Evolutionary conservation across 352 stramenopile genomes (phyloP), one percentile per base, ranked within the genome.

Genomic region (Globisporangium polare): DNA sequence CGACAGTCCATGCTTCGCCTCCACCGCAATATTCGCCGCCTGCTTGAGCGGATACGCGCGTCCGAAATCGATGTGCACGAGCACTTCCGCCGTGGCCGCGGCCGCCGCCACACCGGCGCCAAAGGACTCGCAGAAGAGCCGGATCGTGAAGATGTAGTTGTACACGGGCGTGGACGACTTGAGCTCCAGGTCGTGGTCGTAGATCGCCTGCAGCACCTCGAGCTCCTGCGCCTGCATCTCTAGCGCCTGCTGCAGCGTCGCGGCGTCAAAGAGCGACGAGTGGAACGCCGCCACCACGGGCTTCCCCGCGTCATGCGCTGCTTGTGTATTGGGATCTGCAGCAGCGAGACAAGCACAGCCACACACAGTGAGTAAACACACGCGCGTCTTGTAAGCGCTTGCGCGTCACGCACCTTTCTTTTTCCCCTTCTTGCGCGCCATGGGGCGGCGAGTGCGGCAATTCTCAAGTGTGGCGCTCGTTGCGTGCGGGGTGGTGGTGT

Each of bases 171-270:
- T 93, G 18, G 84, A 77, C 55, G 81, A 86, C 54, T 94, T 79
- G 27, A 82, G 64, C 13, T 74, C 69, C 9, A 92, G 67, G 46
- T 95, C 87, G 8, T 63, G 71, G 72, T 90, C 87, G 47, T 84
- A 95, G 43, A 95, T 95, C 35, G 87, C 81, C 59, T 91, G 69
- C 22, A 95, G 63, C 13, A 92, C 85, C 59, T 94, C 81, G 57
- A 95, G 72, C 59, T 95, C 87, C 62, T 94, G 85, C 20, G 67
- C 62, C 60, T 95, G 84, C 43, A 94, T 66, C 67, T 88, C 79
- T 29, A 72, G 67, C 41, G 81, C 81, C 57, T 87, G 62, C 52
- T 72, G 55, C 50, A 84, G 63, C 53, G 68, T 83, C 27, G 66
- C 68, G 0, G 73, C 56, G 53, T 91, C 82, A 33, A 57, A 67